phyloP scores from a whole-genome alignment of 495 filamentous ascomycete genomes.

The Viridothelium virens region DNA sequence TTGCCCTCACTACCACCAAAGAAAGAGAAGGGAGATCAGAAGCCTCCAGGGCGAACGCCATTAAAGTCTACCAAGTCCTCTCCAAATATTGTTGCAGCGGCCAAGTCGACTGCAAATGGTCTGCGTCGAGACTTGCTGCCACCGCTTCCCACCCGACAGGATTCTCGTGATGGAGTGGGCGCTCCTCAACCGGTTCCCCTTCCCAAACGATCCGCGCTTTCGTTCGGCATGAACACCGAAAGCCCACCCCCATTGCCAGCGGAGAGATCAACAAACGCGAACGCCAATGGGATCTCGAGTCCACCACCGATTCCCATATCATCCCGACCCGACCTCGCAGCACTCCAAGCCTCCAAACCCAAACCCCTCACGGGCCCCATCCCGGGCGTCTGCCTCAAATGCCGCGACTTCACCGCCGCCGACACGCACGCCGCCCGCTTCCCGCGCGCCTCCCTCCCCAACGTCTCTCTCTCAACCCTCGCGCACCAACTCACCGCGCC shows the following conservation, averaged over 20 bases:
- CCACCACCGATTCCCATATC: slow-evolving; percentile 51
- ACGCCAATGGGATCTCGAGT: neutral
- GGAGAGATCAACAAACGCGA: slow-evolving; percentile 18
- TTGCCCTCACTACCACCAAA: slow-evolving; percentile 34
- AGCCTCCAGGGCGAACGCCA: slow-evolving; percentile 17
- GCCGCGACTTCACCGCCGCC: slow-evolving; percentile 77
- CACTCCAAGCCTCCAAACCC: slow-evolving; percentile 49
- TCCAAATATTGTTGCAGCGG: slow-evolving; percentile 12
- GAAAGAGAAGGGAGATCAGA: slow-evolving; percentile 25
- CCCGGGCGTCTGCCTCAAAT: slow-evolving; percentile 58
- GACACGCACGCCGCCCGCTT: slow-evolving; percentile 72
- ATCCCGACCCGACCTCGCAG: slow-evolving; percentile 52
- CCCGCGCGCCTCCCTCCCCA: slow-evolving; percentile 60
- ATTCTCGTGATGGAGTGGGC: neutral
- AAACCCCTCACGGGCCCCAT: slow-evolving; percentile 27
- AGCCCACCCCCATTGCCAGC: slow-evolving; percentile 29
- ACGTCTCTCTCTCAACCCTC: slow-evolving; percentile 58
- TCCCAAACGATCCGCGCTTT: slow-evolving; percentile 30
- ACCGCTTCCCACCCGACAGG: slow-evolving; percentile 16
- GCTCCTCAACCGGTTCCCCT: slow-evolving; percentile 10
- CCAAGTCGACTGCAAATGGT: neutral
- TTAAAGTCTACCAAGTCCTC: slow-evolving; percentile 23
- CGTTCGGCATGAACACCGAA: slow-evolving; percentile 36
- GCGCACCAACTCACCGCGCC: slow-evolving; percentile 68
- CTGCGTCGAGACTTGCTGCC: neutral